Conservation (phyloP, 805 yeast genomes). For the Gaillardinia entomophila region DNA sequence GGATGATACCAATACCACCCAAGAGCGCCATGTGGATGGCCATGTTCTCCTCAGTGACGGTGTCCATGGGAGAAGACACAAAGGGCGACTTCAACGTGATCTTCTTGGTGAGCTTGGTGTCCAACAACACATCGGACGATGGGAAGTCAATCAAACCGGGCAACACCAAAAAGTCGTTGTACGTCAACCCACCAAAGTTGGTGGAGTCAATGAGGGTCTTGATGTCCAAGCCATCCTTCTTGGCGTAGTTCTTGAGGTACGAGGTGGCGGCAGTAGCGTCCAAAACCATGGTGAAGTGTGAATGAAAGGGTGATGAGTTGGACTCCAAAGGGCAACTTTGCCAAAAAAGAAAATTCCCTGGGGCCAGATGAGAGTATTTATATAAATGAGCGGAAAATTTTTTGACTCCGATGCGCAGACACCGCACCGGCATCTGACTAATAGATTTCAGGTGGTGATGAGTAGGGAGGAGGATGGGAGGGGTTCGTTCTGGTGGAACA, state of each 20-base stretch:
- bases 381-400: constrained; percentile 3
- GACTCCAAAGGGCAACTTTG: constrained; percentile 29
- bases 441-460: too few species aligned
- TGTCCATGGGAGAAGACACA: constrained; percentile 98
- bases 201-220: constrained; percentile 84
- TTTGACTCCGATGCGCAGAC: constrained; percentile 3
- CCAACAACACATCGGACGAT: constrained; percentile 69
- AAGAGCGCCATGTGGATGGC: constrained; percentile 97
- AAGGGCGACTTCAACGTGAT: constrained; percentile 91
- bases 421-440: too few species aligned
- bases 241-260: constrained; percentile 56
- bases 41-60: constrained; percentile 96
- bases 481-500: too few species aligned
- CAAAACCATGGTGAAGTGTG: constrained; percentile 23
- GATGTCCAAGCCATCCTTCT: constrained; percentile 82
- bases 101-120: constrained; percentile 84
- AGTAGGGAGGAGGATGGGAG: too few species aligned
- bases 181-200: constrained; percentile 91
- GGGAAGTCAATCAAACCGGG: constrained; percentile 95
- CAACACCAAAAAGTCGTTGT: constrained; percentile 90
- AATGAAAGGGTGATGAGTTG: constrained; percentile 1
- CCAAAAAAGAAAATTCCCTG: constrained; percentile 31
- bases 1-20: constrained; percentile 98
- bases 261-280: constrained; percentile 58
- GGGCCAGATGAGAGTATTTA: constrained; percentile 3